phyloP scores from a whole-genome alignment of 2,329 filamentous ascomycete species.

The Ophiocordyceps robertsii region DNA sequence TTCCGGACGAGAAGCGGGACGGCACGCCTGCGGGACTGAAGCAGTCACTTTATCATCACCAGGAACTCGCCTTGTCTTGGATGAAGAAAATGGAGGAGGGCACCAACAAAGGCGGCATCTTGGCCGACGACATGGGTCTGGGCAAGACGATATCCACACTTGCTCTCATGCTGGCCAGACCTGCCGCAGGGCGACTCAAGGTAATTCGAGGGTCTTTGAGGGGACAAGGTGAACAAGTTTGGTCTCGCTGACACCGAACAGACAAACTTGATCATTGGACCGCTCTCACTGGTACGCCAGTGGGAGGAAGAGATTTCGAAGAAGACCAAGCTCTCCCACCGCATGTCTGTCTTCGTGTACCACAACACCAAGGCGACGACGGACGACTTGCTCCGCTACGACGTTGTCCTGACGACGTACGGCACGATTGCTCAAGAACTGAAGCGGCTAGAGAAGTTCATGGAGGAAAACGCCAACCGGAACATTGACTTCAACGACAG shows the following conservation, averaged over 20 bases:
- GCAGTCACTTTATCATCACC: conserved; percentile 64
- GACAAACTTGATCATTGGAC: conserved; percentile 74
- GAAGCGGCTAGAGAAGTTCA: conserved; percentile 44
- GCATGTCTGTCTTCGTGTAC: conserved; percentile 53
- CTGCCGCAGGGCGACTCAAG: conserved; percentile 32
- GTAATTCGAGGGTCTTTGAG: conserved; percentile 17
- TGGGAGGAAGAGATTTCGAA: conserved; percentile 70
- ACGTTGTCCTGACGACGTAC: conserved; percentile 79
- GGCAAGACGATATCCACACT: conserved; percentile 83
- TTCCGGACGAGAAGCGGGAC: conserved; percentile 47
- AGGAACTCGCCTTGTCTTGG: conserved; percentile 74
- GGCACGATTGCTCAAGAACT: conserved; percentile 54
- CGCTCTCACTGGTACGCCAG: conserved; percentile 67
- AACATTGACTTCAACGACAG: conserved; percentile 23
- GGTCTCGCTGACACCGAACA: conserved; percentile 27
- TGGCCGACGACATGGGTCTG: conserved; percentile 88
- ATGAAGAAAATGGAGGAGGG: conserved; percentile 68
- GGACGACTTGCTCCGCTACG: conserved; percentile 49
- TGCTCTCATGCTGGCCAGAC: conserved; percentile 58
- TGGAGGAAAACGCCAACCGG: conserved; percentile 31
- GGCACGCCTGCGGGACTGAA: conserved; percentile 57
- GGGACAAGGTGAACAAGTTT: conserved; percentile 23
- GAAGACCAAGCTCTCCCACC: conserved; percentile 48
- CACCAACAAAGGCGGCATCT: conserved; percentile 71
- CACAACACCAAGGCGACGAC: conserved; percentile 54